A percentile compares a stretch with the other conserved stretches of the same genome.
These are phyloP conservation scores for Acanthamoeba lenticulata DNA, from an alignment of 208 protist genomes.

Conservation along the genomic window DNA sequence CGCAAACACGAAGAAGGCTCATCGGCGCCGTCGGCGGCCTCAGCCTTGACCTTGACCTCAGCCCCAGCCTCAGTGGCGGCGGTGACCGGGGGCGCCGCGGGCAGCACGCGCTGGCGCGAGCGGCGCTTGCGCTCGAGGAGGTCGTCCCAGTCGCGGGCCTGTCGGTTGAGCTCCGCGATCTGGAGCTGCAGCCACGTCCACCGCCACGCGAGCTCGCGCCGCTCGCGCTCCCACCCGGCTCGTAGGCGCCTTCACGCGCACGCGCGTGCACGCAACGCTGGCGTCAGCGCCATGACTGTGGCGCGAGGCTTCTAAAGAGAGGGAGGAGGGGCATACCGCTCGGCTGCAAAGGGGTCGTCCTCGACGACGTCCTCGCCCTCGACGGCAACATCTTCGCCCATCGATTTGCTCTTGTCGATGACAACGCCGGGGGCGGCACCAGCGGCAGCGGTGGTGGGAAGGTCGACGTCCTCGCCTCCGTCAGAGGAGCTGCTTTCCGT, in stretches of 20 bases:
- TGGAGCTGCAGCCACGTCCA: constrained; percentile 45
- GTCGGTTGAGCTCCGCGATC: background rate
- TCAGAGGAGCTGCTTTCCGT: constrained; percentile 14
- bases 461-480: background rate
- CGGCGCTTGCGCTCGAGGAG: background rate
- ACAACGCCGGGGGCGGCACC: background rate
- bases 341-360: background rate
- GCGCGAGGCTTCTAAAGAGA: no score
- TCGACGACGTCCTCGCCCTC: no score
- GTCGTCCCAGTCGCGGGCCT: background rate
- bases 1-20: background rate
- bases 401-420: no score
- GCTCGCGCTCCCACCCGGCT: background rate
- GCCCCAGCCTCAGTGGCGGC: background rate
- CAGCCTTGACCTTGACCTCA: background rate
- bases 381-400: no score
- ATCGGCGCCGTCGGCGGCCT: background rate
- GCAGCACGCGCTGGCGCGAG: background rate
- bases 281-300: no score
- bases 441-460: background rate
- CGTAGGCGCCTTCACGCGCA: background rate
- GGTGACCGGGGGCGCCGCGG: no score
- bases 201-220: background rate
- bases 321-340: background rate
- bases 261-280: no score